Percentiles rank a stretch among this genome's conserved stretches.
These are phyloP conservation scores for Mycena maculata DNA, from an alignment of 768 basidiomycete genomes.

Conservation along the genomic window DNA sequence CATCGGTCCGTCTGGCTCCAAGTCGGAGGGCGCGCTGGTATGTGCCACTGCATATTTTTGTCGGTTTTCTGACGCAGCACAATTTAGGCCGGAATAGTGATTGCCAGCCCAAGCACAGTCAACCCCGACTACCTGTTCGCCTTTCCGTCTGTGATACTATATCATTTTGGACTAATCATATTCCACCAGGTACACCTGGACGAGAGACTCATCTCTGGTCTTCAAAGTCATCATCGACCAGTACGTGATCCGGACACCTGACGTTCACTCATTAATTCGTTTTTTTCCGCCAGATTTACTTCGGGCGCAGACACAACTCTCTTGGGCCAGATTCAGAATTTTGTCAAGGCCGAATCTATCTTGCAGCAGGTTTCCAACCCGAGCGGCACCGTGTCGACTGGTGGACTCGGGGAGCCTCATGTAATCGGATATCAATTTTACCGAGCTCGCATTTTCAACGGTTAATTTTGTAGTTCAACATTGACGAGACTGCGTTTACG, in stretches of 20 bases:
- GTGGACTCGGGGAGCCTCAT: slow-evolving; percentile 76
- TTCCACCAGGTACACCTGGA: slow-evolving; percentile 56
- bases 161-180: too few species aligned
- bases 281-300: slow-evolving; percentile 48
- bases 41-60: slow-evolving; percentile 41
- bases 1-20: slow-evolving; percentile 70
- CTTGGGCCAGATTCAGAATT: slow-evolving; percentile 63
- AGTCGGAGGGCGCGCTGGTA: slow-evolving; percentile 68
- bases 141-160: too few species aligned
- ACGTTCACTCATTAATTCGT: background rate
- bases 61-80: background rate
- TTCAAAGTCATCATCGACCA: slow-evolving; percentile 69
- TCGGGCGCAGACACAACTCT: slow-evolving; percentile 63
- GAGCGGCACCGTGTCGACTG: slow-evolving; percentile 67
- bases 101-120: slow-evolving; percentile 65
- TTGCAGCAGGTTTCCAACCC: slow-evolving; percentile 77
- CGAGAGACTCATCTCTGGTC: slow-evolving; percentile 79
- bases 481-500: slow-evolving; percentile 72
- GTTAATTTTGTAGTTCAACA: slow-evolving; percentile 60
- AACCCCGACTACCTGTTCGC: slow-evolving; percentile 78
- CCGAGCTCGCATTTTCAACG: background rate
- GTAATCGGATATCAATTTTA: slow-evolving; percentile 12
- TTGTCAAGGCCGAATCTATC: slow-evolving; percentile 59
- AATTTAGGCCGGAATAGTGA: slow-evolving; percentile 61
- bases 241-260: slow-evolving; percentile 41